Percentiles rank a stretch among this genome's conserved stretches.
These are phyloP conservation scores for Aureobasidium sp. DNA, from an alignment of 2,329 filamentous ascomycete genomes.

Conservation along the genomic window DNA sequence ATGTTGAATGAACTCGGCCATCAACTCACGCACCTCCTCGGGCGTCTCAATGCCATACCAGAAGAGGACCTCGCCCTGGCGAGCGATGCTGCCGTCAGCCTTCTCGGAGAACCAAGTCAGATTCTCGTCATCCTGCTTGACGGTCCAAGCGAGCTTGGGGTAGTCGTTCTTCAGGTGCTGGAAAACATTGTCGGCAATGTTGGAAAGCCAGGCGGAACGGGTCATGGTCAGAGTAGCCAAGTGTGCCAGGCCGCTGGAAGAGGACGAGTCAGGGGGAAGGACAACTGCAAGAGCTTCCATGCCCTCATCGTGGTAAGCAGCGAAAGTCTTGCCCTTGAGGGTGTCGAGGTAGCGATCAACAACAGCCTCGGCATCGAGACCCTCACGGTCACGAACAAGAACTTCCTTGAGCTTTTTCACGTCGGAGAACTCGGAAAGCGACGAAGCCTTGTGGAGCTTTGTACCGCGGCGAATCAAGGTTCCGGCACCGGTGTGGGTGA, in stretches of 20 bases:
- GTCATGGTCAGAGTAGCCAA: conserved; percentile 88
- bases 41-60: conserved; percentile 86
- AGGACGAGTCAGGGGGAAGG: conserved; percentile 60
- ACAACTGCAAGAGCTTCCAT: conserved; percentile 92
- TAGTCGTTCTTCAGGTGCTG: conserved; percentile 89
- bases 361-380: conserved; percentile 70
- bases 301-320: conserved; percentile 86
- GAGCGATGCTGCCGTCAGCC: conserved; percentile 82
- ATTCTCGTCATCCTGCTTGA: conserved; percentile 92
- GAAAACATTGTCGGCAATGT: conserved; percentile 93
- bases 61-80: conserved; percentile 77
- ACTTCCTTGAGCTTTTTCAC: conserved; percentile 70
- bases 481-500: conserved; percentile 90
- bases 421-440: conserved; percentile 67
- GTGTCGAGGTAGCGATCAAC: conserved; percentile 81
- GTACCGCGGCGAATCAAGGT: conserved; percentile 88
- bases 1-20: conserved; percentile 75
- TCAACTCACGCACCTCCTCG: conserved; percentile 72
- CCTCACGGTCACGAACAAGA: conserved; percentile 71
- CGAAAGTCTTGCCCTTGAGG: conserved; percentile 70
- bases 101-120: conserved; percentile 98
- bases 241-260: conserved; percentile 63
- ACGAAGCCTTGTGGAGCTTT: conserved; percentile 69
- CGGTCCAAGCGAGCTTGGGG: conserved; percentile 89
- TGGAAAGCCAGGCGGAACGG: conserved; percentile 88